Percentiles rank a stretch among this genome's conserved stretches.
These are phyloP conservation scores for Zangia roseola DNA, from an alignment of 768 basidiomycete species.

Conservation along the genomic window DNA sequence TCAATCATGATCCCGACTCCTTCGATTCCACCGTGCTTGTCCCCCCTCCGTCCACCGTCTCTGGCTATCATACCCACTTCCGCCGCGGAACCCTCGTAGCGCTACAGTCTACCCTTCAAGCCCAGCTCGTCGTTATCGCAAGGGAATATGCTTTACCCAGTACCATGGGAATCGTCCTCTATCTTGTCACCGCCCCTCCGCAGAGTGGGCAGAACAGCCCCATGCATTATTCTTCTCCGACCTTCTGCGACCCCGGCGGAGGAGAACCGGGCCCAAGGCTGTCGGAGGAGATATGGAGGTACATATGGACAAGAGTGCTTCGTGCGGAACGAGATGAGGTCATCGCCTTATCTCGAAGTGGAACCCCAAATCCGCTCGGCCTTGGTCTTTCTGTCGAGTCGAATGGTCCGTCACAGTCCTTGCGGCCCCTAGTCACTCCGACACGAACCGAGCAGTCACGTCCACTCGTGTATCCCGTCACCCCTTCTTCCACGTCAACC, in stretches of 20 bases:
- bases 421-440: constrained; percentile 51
- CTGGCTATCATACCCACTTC: constrained; percentile 79
- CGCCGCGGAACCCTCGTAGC: constrained; percentile 85
- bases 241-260: constrained; percentile 31
- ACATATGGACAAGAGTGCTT: constrained; percentile 76
- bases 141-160: constrained; percentile 92
- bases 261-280: constrained; percentile 75
- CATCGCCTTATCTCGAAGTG: constrained; percentile 33
- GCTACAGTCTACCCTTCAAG: constrained; percentile 77
- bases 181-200: constrained; percentile 55
- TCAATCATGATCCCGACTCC: constrained; percentile 61
- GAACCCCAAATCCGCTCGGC: constrained; percentile 41
- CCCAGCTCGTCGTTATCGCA: constrained; percentile 84
- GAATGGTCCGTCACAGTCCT: constrained; percentile 24
- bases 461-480: constrained; percentile 31
- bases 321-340: constrained; percentile 54
- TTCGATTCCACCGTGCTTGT: constrained; percentile 43
- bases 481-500: constrained; percentile 46
- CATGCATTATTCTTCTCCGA: constrained; percentile 16
- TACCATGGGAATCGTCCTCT: constrained; percentile 78
- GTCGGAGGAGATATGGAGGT: constrained; percentile 85
- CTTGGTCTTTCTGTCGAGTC: constrained; percentile 44
- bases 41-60: constrained; percentile 55
- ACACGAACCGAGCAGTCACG: constrained; percentile 39
- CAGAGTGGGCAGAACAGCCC: constrained; percentile 18